phyloP scores from a whole-genome alignment of 495 filamentous ascomycete genomes.

The Parmelia sp. region DNA sequence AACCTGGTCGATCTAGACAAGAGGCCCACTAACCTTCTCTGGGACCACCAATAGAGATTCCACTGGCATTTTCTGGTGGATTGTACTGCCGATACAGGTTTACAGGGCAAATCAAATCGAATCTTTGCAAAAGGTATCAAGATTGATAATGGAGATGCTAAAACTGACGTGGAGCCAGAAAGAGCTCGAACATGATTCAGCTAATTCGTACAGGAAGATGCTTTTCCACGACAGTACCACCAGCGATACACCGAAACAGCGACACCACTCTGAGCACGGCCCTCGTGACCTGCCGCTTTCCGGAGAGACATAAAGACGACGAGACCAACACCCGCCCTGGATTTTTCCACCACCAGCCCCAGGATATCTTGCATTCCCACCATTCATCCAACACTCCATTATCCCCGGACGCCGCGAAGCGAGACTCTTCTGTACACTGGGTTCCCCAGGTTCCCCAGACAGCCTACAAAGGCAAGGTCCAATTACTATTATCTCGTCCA shows the following conservation, averaged over 20 bases:
- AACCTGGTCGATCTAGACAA: background rate
- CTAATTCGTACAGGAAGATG: background rate
- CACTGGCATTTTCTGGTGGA: background rate
- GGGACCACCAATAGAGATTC: background rate
- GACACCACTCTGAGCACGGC: background rate
- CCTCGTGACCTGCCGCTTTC: background rate
- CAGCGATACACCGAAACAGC: background rate
- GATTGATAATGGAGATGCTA: background rate
- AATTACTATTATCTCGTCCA: constrained; percentile 13
- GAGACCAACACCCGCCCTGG: constrained; percentile 7
- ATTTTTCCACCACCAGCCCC: background rate
- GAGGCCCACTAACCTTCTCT: background rate
- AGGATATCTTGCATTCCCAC: constrained; percentile 12
- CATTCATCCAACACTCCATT: constrained; percentile 10
- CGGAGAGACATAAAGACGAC: background rate
- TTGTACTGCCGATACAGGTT: background rate
- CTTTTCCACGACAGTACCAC: background rate
- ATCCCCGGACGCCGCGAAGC: constrained; percentile 2
- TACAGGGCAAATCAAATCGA: background rate
- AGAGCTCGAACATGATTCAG: background rate
- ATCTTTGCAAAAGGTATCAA: background rate
- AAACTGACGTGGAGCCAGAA: background rate
- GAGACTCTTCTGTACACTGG: background rate
- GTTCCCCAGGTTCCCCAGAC: background rate
- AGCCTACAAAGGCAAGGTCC: background rate